Conservation (phyloP, 116 monocot species). For the Iris pallida region DNA sequence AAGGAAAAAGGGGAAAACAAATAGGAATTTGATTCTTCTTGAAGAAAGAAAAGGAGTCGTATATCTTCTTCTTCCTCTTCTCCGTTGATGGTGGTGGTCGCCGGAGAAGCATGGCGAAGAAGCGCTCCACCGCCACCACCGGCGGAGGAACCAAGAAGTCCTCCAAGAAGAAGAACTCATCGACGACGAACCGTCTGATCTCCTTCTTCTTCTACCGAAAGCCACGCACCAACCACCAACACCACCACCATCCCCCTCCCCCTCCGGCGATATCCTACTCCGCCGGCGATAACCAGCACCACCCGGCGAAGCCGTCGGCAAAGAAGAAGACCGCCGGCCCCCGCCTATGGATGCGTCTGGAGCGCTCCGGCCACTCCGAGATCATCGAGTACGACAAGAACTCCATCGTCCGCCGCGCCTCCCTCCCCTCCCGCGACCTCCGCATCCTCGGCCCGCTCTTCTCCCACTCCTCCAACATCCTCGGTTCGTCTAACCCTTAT, state of each 20-base stretch:
- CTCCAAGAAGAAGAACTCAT: conserved; percentile 11
- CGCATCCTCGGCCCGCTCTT: conserved; percentile 52
- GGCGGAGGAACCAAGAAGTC: too few relatives aligned
- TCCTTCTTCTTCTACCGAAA: conserved; percentile 25
- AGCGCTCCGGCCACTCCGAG: conserved; percentile 33
- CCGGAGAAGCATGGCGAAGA: too few relatives aligned
- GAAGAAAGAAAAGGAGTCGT: too few relatives aligned
- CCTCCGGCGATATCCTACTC: background rate
- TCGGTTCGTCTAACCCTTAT: conserved; percentile 11
- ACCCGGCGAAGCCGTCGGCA: conserved; percentile 2
- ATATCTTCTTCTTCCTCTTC: too few relatives aligned
- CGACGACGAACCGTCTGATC: conserved; percentile 17
- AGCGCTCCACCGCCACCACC: too few relatives aligned
- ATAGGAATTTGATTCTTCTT: too few relatives aligned
- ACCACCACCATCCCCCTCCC: background rate
- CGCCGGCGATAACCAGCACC: background rate
- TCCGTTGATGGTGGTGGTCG: too few relatives aligned
- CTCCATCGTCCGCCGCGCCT: conserved; percentile 31
- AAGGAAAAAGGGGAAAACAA: too few relatives aligned
- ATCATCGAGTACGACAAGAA: conserved; percentile 43
- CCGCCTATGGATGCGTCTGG: conserved; percentile 44
- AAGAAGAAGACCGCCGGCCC: conserved; percentile 51
- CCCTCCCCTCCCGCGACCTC: conserved; percentile 39
- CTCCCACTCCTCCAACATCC: conserved; percentile 51
- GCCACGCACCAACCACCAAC: background rate